Evolutionary conservation across 192 early-diverging fungal genomes (phyloP).

Genomic region (Martensiomyces pterosporus): DNA sequence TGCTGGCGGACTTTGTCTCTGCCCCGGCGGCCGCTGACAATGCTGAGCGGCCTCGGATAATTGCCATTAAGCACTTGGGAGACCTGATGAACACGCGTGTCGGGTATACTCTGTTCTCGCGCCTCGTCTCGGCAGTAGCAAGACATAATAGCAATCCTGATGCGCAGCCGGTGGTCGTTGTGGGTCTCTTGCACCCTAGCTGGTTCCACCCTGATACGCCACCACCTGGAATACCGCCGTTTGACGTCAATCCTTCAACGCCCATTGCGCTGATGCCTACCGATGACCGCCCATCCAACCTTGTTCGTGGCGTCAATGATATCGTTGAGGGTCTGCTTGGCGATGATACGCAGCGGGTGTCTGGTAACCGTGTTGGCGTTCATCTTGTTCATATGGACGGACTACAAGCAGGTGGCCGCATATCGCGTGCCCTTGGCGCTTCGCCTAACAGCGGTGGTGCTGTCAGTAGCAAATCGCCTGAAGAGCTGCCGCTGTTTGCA

Average conservation of each 20-base stretch:
- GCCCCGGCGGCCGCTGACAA: conserved; percentile 6
- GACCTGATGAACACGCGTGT: conserved; percentile 48
- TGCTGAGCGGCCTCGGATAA: conserved; percentile 20
- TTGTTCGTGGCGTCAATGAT: conserved; percentile 10
- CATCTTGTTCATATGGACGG: conserved; percentile 30
- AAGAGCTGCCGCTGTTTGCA: conserved; percentile 39
- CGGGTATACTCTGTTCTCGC: conserved; percentile 45
- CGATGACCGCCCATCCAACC: conserved; percentile 9
- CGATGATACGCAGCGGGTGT: conserved; percentile 4
- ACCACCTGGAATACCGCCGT: conserved; percentile 46
- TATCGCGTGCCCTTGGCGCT: conserved; percentile 10
- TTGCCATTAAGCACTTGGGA: conserved; percentile 45
- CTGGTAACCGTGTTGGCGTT: conserved; percentile 18
- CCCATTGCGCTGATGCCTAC: conserved; percentile 35
- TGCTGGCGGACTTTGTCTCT: conserved; percentile 23
- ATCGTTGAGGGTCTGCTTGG: conserved; percentile 26
- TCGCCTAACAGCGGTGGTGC: neutral
- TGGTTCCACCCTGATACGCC: conserved; percentile 37
- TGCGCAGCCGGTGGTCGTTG: conserved; percentile 16
- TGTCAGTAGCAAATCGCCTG: neutral
- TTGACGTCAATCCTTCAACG: conserved; percentile 40
- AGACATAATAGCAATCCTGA: conserved; percentile 14
- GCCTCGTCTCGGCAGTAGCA: conserved; percentile 14
- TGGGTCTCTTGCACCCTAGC: conserved; percentile 47
- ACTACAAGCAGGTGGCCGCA: neutral